Base-by-base conservation (phyloP, 2,329 filamentous ascomycete species). In the Zopfia rhizophila region DNA sequence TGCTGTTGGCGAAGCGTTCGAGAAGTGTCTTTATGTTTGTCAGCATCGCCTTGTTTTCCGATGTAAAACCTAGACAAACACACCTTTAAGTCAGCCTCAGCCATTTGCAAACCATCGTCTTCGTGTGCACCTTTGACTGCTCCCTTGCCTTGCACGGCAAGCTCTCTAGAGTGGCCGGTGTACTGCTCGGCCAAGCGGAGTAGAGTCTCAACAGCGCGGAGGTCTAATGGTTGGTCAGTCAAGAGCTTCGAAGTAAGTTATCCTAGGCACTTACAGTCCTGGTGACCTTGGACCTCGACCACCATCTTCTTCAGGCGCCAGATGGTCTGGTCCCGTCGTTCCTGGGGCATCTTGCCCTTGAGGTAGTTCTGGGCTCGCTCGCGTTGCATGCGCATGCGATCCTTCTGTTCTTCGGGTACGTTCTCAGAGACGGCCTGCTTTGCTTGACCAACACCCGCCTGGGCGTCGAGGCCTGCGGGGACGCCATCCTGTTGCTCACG, bases 261-360 rank as follows among this genome's bases (percentile, higher is more conserved):
- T 27, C 8, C 8, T 12, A 32, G 16, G 66, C 42, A 75, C 81
- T 70, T 73, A 85, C 83, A 99, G 64, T 99, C 93, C 47, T 90
- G 84, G 67, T 97, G 94, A 45, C 93, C 90, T 76, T 99, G 94
- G 62, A 96, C 91, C 75, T 99, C 94, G 32, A 97, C 86, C 27
- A 99, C 78, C 89, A 97, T 96, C 84, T 97, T 97, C 85, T 93
- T 99, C 58, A 99, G 76, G 25, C 94, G 89, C 83, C 86, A 96
- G 62, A 97, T 87, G 44, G 87, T 87, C 78, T 96, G 91, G 6
- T 97, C 91, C 50, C 92, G 91, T 49, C 94, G 91, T 72, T 97
- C 92, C 73, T 93, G 78, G 1, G 94, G 92, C 74, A 99, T 82
- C 81, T 97, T 99, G 64, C 86, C 83, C 60, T 84, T 81, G 43